Base-by-base conservation (phyloP, 495 filamentous ascomycete species). In the Aspergillus bertholletiae region DNA sequence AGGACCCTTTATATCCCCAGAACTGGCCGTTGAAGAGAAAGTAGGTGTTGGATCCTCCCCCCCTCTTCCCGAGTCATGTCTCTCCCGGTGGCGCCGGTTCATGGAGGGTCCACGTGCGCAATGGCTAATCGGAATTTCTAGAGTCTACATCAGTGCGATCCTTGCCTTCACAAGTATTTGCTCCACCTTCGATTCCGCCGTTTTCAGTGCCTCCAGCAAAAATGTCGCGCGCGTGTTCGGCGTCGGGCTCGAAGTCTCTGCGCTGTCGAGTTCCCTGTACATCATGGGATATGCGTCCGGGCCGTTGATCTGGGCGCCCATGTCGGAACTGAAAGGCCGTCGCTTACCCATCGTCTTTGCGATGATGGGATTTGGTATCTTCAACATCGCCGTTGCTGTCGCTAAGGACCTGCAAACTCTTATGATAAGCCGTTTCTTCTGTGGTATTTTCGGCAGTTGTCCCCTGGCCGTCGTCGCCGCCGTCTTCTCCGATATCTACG, bases 401-500 rank as follows among this genome's bases (percentile, higher is more conserved):
- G 74, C 81, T 2, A 87, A 88, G 62, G 84, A 89, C 49, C 70
- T 87, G 26, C 84, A 87, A 64, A 84, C 84, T 0, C 54, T 88
- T n/a, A 68, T 87, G 64, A 66, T 89, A 40, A 84, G 79, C n/a
- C 71, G 87, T 3, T 90, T 89, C 66, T 88, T 87, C 57, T 71
- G 75, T 7, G 87, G 83, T 1, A 74, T 89, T 39, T 89, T 88
- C 60, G 81, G 80, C 1, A 65, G 65, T 56, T 89, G 84, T 62
- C 90, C 92, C 0, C 68, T 97, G 8, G 86, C 92, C 18, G 87
- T 97, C 37, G 89, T 96, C 1, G 91, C 86, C 7, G 92, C 92
- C 37, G 82, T 96, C 32, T 96, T 95, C 74, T 87, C 88, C 6
- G 92, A 97, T 68, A 92, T 96, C 78, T 94, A 89, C 61, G 80